Percentiles rank a stretch among this genome's conserved stretches.
Evolutionary conservation across 371 early-diverging fungal genomes (phyloP).

Genomic region (Mucor sp.): DNA sequence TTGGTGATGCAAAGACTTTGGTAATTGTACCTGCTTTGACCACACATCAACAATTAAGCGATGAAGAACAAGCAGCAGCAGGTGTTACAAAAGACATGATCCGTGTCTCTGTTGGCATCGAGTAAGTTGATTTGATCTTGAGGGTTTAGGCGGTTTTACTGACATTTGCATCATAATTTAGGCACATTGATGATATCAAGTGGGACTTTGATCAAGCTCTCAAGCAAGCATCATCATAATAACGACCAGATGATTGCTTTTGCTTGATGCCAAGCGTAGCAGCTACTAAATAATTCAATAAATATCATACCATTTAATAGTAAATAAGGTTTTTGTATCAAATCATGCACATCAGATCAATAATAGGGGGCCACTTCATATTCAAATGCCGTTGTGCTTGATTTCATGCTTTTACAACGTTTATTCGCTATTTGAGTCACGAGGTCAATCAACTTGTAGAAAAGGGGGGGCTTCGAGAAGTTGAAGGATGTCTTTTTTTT

Average conservation of each 20-base stretch:
- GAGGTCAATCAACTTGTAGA: too few species aligned
- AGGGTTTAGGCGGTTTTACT: background rate
- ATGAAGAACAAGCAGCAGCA: slow-evolving; percentile 73
- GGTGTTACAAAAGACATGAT: slow-evolving; percentile 86
- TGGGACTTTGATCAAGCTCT: slow-evolving; percentile 70
- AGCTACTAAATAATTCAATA: background rate
- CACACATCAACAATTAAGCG: slow-evolving; percentile 84
- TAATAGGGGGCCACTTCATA: too few species aligned
- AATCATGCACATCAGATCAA: too few species aligned
- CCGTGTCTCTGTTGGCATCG: slow-evolving; percentile 85
- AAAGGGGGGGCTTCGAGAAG: too few species aligned
- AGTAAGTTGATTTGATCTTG: slow-evolving; percentile 33
- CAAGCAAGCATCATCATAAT: slow-evolving; percentile 17
- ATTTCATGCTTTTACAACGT: too few species aligned
- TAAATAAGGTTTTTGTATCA: too few species aligned
- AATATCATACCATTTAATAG: background rate
- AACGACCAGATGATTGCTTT: background rate
- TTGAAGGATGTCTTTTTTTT: too few species aligned
- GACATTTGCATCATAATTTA: background rate
- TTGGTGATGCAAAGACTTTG: slow-evolving; percentile 88
- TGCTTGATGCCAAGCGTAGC: too few species aligned
- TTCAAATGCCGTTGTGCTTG: too few species aligned
- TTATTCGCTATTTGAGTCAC: too few species aligned
- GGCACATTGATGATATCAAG: slow-evolving; percentile 88
- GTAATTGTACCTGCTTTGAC: slow-evolving; percentile 85